Base-by-base conservation (phyloP, 129 eudicot species). In the Escallonia herrerae region DNA sequence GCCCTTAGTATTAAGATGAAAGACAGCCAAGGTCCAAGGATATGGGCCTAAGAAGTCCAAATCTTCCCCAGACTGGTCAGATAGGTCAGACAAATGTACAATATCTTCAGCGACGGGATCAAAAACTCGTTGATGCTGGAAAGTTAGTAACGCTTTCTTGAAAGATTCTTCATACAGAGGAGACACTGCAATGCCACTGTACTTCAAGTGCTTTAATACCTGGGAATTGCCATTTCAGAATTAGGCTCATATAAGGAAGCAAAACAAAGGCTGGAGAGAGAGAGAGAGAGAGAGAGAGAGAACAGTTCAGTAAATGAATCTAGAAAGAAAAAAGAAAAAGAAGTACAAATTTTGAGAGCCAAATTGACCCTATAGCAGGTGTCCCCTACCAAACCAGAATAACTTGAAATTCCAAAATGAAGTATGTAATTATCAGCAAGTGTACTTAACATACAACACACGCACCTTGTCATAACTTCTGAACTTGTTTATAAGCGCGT, bases 21-120 rank as follows among this genome's bases (percentile, higher is more conserved):
- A 6, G 57, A 50, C 11, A 53, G 57, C 50, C 57, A 86, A 94
- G 99, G 99, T 53, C 50, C 57, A 86, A 94, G 99, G 99, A 94
- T 94, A 93, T 94, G 97, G 97, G 70, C 99, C 97, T 80, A 94
- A 77, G 64, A 94, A 94, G 62, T 94, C 99, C 8, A 79, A 79
- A 72, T 89, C 87, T 46, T 75, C 86, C 66, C 69, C 83, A 49
- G 63, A 47, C 56, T 44, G 38, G 53, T 60, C 84, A 58, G 85
- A 49, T 7, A 80, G 74, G 62, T 84, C 84, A 8, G 86, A 77
- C 53, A 94, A 55, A 77, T 86, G 81, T 48, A 89, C 97, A 67
- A 89, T 74, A 62, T 86, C 93, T 80, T 86, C 88, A 6, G 52
- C 67, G 13, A 71, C 48, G 2, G 86, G 95, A 72, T 94, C 93